Evolutionary conservation across 176 grass and related monocot genomes (phyloP).

Genomic region (Melocanna baccifera): DNA sequence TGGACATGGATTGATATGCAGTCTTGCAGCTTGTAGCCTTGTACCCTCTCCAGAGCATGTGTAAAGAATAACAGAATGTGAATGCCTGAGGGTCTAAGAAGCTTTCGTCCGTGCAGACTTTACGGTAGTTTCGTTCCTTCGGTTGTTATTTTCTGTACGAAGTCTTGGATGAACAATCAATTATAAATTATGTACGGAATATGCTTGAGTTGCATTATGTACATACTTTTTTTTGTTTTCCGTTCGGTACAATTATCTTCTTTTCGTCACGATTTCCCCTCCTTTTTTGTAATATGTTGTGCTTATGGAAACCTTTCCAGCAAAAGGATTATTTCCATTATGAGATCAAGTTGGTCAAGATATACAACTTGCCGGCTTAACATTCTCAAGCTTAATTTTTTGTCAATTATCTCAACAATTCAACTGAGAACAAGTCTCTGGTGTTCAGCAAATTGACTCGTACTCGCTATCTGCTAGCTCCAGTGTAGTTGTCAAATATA

Average conservation of each 20-base stretch:
- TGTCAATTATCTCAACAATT: not conserved
- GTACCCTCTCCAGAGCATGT: not conserved
- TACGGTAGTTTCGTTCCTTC: not conserved
- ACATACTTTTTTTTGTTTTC: not conserved
- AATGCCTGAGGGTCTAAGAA: not conserved
- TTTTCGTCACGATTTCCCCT: not conserved
- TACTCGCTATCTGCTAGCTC: not conserved
- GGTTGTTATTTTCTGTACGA: not conserved
- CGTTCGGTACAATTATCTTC: not conserved
- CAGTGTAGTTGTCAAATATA: slow-evolving; percentile 19
- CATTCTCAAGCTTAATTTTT: not conserved
- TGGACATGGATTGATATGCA: slow-evolving; percentile 42
- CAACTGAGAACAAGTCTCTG: slow-evolving; percentile 34
- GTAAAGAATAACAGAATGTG: not conserved
- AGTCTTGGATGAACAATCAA: not conserved
- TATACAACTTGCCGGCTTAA: slow-evolving; percentile 8
- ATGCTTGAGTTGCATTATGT: not conserved
- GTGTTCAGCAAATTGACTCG: not conserved
- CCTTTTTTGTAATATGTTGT: not conserved
- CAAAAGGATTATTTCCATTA: not conserved
- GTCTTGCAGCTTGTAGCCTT: not conserved
- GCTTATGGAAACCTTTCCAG: not conserved
- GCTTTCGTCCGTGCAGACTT: not conserved
- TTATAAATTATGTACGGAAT: not conserved
- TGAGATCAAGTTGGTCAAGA: not conserved